phyloP scores from a whole-genome alignment of 2,329 filamentous ascomycete species.

The Nemania diffusa region DNA sequence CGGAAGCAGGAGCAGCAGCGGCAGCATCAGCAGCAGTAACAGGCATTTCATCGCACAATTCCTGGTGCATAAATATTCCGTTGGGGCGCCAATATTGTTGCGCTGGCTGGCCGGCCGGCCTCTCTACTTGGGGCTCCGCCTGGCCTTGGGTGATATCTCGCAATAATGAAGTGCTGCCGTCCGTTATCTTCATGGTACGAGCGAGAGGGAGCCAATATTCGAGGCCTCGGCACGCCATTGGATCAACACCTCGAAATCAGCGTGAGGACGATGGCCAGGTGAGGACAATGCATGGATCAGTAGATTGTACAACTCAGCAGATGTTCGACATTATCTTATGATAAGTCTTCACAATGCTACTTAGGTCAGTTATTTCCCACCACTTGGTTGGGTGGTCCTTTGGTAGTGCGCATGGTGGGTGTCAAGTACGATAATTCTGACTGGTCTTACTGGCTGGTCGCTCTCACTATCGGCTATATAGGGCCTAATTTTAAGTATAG shows the following conservation, averaged over 20 bases:
- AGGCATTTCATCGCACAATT: conserved; percentile 17
- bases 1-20: neutral
- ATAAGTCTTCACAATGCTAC: conserved; percentile 29
- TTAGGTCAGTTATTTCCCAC: conserved; percentile 10
- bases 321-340: conserved; percentile 22
- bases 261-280: conserved; percentile 23
- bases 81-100: conserved; percentile 11
- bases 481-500: conserved; percentile 7
- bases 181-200: conserved; percentile 31
- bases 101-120: conserved; percentile 18
- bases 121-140: conserved; percentile 15
- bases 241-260: conserved; percentile 11
- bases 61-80: conserved; percentile 22
- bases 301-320: conserved; percentile 35
- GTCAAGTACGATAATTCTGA: conserved; percentile 28
- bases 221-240: conserved; percentile 10
- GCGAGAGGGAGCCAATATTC: conserved; percentile 25
- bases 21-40: conserved; percentile 1
- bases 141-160: conserved; percentile 22
- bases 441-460: conserved; percentile 22
- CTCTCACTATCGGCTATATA: conserved; percentile 27
- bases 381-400: conserved; percentile 29
- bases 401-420: conserved; percentile 28
- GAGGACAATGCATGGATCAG: conserved; percentile 20
- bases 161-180: conserved; percentile 27